Evolutionary conservation across 192 early-diverging fungal genomes (phyloP), one percentile per base, ranked within the genome.

Genomic region (Dimargaris cristalligena): DNA sequence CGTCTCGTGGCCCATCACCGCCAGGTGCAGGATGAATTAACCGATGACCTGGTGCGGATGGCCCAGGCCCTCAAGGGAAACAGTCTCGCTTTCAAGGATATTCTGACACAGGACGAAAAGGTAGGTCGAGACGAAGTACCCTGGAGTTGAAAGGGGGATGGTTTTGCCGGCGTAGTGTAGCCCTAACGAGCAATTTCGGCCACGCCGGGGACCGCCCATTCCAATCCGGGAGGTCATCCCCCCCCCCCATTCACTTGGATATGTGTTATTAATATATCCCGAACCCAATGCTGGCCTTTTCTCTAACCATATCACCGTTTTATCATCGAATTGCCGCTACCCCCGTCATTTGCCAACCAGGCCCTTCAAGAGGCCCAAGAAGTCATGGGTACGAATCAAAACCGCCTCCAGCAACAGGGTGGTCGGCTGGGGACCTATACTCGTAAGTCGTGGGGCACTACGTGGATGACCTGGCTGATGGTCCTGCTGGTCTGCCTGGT

Each of bases 61-160:
- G 75, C 75, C 4, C 46, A 68, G 54, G 62, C 67, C 34, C 66
- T 79, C 34, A 79, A 79, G 49, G 45, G 69, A 31, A 79, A 79
- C 57, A 70, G 60, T 28, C 58, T 66, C 20, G 28, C 61, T 14
- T 79, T 79, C 64, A 67, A 69, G 0, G 70, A 74, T 59, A 58
- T 68, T 2, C 44, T 79, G 0, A 22, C 28, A n/a, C 67, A 67
- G 34, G 77, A 79, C 59, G 62, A 68, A 28, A 51, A 67, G 60
- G 72, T 73, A 46, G 46, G 49, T 25, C n/a, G n/a, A n/a, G n/a
- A n/a, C n/a, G n/a, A n/a, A n/a, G n/a, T n/a, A n/a, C n/a, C n/a
- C n/a, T n/a, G n/a, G n/a, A n/a, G 25, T 29, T 34, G 23, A 6
- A 62, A 51, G 26, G 25, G 23, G 25, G n/a, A 32, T 30, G 10